These are phyloP conservation scores for Irineochytrium annulatum DNA, from an alignment of 192 early-diverging fungal genomes.

Conservation along the genomic window DNA sequence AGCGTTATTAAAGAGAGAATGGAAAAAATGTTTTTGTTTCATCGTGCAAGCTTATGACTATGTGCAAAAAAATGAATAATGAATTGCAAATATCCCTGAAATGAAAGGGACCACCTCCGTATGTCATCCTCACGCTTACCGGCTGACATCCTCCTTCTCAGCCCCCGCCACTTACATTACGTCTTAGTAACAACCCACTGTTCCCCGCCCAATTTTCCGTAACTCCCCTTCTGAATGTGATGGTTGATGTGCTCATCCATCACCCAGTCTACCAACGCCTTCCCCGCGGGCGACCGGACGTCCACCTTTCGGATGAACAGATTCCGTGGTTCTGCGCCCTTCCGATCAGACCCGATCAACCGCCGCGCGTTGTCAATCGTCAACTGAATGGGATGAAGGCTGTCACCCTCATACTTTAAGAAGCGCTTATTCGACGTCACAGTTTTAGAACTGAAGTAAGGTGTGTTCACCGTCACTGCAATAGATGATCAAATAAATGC, in stretches of 20 bases:
- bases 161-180: too few species aligned
- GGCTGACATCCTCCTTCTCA: too few species aligned
- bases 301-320: conserved; percentile 45
- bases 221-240: neutral
- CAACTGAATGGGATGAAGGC: conserved; percentile 17
- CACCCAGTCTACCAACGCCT: conserved; percentile 36
- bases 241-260: conserved; percentile 23
- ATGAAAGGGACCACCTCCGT: too few species aligned
- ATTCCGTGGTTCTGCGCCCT: conserved; percentile 16
- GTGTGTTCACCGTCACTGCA: conserved; percentile 24
- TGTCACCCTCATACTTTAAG: conserved; percentile 16
- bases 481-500: conserved; percentile 1
- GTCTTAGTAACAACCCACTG: neutral
- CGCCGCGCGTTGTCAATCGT: neutral
- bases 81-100: too few species aligned
- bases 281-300: conserved; percentile 1
- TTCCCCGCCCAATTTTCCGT: neutral
- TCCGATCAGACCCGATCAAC: neutral
- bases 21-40: too few species aligned
- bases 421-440: conserved; percentile 24
- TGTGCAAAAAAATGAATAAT: too few species aligned
- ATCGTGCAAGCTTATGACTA: too few species aligned
- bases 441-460: conserved; percentile 14
- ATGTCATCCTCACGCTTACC: too few species aligned
- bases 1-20: too few species aligned